Percentiles rank a stretch among this genome's conserved stretches.
phyloP scores from a whole-genome alignment of 1,284 basidiomycete genomes.

The Cronartium quercuum region DNA sequence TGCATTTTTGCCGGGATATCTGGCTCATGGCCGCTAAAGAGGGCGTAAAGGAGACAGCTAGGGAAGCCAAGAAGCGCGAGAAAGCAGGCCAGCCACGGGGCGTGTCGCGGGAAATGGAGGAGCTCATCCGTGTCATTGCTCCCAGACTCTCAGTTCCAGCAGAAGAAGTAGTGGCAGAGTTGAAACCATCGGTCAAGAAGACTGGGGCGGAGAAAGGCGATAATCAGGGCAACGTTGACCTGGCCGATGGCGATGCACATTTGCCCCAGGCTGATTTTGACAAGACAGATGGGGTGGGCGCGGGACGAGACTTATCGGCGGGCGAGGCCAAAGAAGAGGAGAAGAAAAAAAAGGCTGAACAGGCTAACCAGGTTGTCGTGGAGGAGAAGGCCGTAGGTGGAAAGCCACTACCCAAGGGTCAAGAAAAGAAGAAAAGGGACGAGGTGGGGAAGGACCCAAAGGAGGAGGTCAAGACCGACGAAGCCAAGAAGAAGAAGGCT shows the following conservation, averaged over 20 bases:
- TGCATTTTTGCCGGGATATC: constrained; percentile 89
- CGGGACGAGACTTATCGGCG: constrained; percentile 22
- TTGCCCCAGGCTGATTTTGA: constrained; percentile 37
- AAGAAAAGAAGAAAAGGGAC: constrained; percentile 31
- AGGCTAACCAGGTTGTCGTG: not conserved
- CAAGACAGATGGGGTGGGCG: constrained; percentile 33
- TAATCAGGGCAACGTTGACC: constrained; percentile 29
- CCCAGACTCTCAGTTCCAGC: constrained; percentile 37
- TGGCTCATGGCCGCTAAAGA: constrained; percentile 77
- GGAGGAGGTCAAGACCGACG: constrained; percentile 28
- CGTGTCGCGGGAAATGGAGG: constrained; percentile 47
- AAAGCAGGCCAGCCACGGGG: constrained; percentile 40
- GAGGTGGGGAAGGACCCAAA: not conserved
- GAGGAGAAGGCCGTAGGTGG: constrained; percentile 33
- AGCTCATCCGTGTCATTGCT: constrained; percentile 47
- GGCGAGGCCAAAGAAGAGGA: constrained; percentile 30
- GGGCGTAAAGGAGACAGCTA: constrained; percentile 54
- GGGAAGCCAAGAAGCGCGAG: constrained; percentile 41
- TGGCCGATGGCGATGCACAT: constrained; percentile 27
- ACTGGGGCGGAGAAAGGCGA: not conserved
- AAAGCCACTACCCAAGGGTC: constrained; percentile 35
- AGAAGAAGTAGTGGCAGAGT: not conserved
- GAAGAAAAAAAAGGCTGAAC: constrained; percentile 18
- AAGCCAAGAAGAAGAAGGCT: constrained; percentile 41
- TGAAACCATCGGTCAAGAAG: not conserved